Percentiles rank a stretch among this genome's conserved stretches.
These are phyloP conservation scores for Aspergillus sojae DNA, from an alignment of 2,329 filamentous ascomycete genomes.

Conservation along the genomic window DNA sequence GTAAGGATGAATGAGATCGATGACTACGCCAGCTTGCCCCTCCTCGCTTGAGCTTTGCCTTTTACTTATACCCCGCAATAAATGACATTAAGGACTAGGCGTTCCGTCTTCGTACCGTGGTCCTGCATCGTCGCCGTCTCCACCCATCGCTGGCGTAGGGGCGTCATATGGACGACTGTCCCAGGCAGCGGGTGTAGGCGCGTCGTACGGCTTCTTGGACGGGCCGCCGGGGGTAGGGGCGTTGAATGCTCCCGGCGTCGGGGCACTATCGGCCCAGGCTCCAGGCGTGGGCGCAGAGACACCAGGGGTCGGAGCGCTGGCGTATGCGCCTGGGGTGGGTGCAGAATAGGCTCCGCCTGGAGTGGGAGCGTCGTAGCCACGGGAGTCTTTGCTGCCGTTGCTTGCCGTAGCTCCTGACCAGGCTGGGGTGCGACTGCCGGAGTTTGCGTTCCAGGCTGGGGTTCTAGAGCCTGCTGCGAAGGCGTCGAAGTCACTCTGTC, in stretches of 20 bases:
- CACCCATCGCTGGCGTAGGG: constrained; percentile 50
- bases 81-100: constrained; percentile 38
- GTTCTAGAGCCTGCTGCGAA: constrained; percentile 75
- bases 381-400: constrained; percentile 31
- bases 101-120: constrained; percentile 48
- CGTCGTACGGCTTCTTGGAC: constrained; percentile 33
- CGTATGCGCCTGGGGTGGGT: constrained; percentile 63
- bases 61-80: not conserved
- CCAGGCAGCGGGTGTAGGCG: constrained; percentile 44
- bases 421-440: constrained; percentile 49
- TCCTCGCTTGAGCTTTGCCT: not conserved
- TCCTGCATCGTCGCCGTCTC: constrained; percentile 42
- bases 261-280: constrained; percentile 48
- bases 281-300: constrained; percentile 60
- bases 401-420: constrained; percentile 41
- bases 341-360: constrained; percentile 68
- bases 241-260: constrained; percentile 50
- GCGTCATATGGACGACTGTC: constrained; percentile 46
- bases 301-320: constrained; percentile 67
- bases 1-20: not conserved
- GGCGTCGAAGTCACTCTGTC: constrained; percentile 66
- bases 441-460: constrained; percentile 64
- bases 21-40: constrained; percentile 1
- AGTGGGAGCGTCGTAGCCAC: constrained; percentile 72
- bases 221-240: constrained; percentile 47